Evolutionary conservation across 148 eudicot species (phyloP), one percentile per base, ranked within the genome.

Genomic region (Limonium bicolor): DNA sequence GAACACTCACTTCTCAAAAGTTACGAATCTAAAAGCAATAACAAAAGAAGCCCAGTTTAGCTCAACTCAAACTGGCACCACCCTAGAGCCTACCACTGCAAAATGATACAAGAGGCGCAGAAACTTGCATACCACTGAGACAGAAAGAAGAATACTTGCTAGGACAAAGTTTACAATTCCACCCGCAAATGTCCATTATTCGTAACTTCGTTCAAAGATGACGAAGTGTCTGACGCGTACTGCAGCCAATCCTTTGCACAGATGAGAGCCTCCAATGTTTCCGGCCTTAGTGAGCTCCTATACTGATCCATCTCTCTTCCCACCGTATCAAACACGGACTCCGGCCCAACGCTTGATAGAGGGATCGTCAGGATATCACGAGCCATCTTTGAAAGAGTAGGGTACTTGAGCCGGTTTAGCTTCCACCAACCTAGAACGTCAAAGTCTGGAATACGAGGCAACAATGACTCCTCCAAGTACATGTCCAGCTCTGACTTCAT

Each of bases 231-330:
- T n/a, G n/a, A n/a, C n/a, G n/a, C 46, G 18, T 41, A 41, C 39
- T 67, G 74, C 41, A 88, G 66, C 99, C 99, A 90, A 41, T 90
- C 88, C 71, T 90, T 90, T 0, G 95, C 93, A 23, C 99, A 85
- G 9, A 84, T 67, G 7, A 90, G 80, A 11, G 99, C 99, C 62
- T 90, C 99, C 23, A 81, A 60, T 0, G 85, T 84, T 71, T 81
- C 87, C 0, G 94, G 95, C 30, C 82, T 60, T 48, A 90, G 43
- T 3, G 85, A 78, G 53, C 88, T 74, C 63, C 94, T 46, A 60
- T 80, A 69, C 2, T 66, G 20, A 29, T 81, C 99, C 88, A 85
- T 72, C 68, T 80, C 79, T 58, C 68, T 85, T 6, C 69, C 34
- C 7, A 40, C 70, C 0, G 72, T 65, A 23, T 78, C 80, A 13